Evolutionary conservation across 1,139 yeast genomes (phyloP).

Genomic region (Saccharomyces hybrid): DNA sequence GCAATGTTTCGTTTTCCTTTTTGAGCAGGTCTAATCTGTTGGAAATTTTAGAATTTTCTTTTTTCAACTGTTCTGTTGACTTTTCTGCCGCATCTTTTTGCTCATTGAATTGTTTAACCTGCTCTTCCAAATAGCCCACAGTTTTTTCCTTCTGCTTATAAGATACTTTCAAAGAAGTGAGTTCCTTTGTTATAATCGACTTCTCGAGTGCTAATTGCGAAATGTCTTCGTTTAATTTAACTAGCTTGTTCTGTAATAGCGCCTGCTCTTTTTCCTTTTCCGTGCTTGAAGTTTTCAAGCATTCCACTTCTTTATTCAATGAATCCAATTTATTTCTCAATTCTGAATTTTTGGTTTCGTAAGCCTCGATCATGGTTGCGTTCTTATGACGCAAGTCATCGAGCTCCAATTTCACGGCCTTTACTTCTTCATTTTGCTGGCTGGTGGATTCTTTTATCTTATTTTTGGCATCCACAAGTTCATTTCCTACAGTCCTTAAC

Average conservation of each 20-base stretch:
- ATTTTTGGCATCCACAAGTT: slow-evolving; percentile 43
- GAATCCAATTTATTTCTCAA: slow-evolving; percentile 15
- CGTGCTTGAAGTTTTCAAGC: background rate
- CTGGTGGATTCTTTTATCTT: slow-evolving; percentile 18
- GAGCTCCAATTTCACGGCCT: slow-evolving; percentile 14
- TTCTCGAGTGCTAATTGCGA: background rate
- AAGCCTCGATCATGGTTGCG: slow-evolving; percentile 18
- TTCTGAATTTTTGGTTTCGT: slow-evolving; percentile 29
- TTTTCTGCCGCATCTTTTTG: slow-evolving; percentile 24
- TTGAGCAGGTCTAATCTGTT: slow-evolving; percentile 30
- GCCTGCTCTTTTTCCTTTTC: slow-evolving; percentile 21
- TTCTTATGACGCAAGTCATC: slow-evolving; percentile 15
- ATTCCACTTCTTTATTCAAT: slow-evolving; percentile 6
- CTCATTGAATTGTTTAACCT: slow-evolving; percentile 33
- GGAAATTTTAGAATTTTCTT: slow-evolving; percentile 25
- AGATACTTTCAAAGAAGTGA: slow-evolving; percentile 17
- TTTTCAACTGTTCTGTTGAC: slow-evolving; percentile 15
- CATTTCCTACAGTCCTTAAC: slow-evolving; percentile 67
- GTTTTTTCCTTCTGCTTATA: slow-evolving; percentile 42
- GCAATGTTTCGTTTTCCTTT: slow-evolving; percentile 35
- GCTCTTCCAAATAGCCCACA: slow-evolving; percentile 40
- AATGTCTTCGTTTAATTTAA: slow-evolving; percentile 37
- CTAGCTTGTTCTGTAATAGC: slow-evolving; percentile 30
- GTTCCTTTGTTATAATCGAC: slow-evolving; percentile 5
- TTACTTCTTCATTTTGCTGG: slow-evolving; percentile 8